These are phyloP conservation scores for Liriodendron chinense DNA, from an alignment of 164 flowering plant species.

Conservation along the genomic window DNA sequence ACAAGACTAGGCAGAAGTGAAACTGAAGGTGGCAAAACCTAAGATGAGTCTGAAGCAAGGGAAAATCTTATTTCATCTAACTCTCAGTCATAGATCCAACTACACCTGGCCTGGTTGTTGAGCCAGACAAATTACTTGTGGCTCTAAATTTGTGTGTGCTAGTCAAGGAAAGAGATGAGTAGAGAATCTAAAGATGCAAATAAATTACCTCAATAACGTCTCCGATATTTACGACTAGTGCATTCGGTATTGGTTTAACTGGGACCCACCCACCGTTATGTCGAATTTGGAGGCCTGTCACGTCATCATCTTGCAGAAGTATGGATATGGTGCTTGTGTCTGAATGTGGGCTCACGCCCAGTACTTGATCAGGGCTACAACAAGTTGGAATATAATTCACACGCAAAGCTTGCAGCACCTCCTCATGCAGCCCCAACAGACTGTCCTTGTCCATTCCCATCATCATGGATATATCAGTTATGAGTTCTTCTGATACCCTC, in stretches of 20 bases:
- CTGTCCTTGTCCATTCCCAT: constrained; percentile 25
- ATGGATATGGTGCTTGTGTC: constrained; percentile 29
- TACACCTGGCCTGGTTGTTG: not conserved
- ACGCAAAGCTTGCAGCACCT: constrained; percentile 20
- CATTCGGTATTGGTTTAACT: constrained; percentile 29
- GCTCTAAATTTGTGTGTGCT: too few relatives aligned
- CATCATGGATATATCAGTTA: constrained; percentile 15
- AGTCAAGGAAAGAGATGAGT: too few relatives aligned
- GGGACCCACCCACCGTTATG: constrained; percentile 25
- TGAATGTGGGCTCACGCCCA: constrained; percentile 33
- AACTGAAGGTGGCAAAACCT: not conserved
- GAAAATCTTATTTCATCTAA: not conserved
- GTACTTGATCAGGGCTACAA: constrained; percentile 26
- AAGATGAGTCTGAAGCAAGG: not conserved
- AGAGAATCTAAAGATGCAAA: not conserved
- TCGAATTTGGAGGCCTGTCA: constrained; percentile 27
- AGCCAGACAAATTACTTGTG: not conserved
- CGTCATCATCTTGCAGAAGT: constrained; percentile 35
- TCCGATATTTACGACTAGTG: constrained; percentile 31
- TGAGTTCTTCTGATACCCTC: constrained; percentile 17
- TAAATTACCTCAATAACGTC: constrained; percentile 34
- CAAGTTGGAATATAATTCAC: constrained; percentile 33
- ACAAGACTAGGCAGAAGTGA: not conserved
- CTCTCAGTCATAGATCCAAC: not conserved
- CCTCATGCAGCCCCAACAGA: constrained; percentile 17